phyloP scores from a whole-genome alignment of 495 filamentous ascomycete species.

The Aspergillus ellipticus region DNA sequence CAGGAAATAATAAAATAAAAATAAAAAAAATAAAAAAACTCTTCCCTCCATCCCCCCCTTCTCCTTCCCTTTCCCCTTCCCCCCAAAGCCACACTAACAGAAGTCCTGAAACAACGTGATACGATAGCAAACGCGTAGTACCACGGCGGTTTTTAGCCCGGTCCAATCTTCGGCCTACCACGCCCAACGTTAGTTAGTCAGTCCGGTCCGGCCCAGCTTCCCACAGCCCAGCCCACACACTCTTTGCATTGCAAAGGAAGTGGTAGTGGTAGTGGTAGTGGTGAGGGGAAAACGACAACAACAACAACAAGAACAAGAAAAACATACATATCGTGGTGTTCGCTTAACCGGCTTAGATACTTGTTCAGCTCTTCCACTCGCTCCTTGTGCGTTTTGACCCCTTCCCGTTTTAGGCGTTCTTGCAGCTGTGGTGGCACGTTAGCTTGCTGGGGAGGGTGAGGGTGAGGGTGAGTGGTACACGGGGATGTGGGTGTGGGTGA shows the following conservation, averaged over 20 bases:
- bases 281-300: background rate
- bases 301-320: slow-evolving; percentile 9
- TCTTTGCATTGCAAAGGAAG: background rate
- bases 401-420: slow-evolving; percentile 76
- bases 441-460: background rate
- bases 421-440: slow-evolving; percentile 26
- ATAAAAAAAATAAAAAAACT: too few relatives aligned
- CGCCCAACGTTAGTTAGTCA: slow-evolving; percentile 5
- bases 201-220: too few relatives aligned
- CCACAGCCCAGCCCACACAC: too few relatives aligned
- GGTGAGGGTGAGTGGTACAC: background rate
- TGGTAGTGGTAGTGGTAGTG: background rate
- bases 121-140: background rate
- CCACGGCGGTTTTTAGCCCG: slow-evolving; percentile 56
- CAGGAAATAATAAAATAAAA: too few relatives aligned
- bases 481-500: background rate
- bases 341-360: slow-evolving; percentile 84
- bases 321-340: slow-evolving; percentile 93
- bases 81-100: background rate
- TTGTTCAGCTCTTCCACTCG: slow-evolving; percentile 93
- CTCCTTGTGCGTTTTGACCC: slow-evolving; percentile 94
- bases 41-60: background rate
- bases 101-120: background rate
- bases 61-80: background rate
- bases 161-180: slow-evolving; percentile 67